Conservation (phyloP, 2,329 filamentous ascomycete genomes). For the Neofusicoccum sp. region DNA sequence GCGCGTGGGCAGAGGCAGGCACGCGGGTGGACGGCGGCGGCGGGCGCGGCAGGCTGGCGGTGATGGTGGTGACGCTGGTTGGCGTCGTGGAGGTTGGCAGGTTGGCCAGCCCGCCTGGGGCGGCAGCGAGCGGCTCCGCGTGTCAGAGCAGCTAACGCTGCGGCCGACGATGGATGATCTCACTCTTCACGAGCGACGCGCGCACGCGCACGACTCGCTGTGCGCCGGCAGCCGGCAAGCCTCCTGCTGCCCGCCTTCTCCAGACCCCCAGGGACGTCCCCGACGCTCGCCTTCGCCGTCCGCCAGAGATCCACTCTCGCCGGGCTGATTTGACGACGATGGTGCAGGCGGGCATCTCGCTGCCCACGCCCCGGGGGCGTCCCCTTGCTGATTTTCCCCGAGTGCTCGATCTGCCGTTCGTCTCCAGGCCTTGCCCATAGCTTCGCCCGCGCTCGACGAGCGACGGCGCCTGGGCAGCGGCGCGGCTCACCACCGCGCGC, state of each 20-base stretch:
- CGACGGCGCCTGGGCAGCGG: background rate
- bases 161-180: slow-evolving; percentile 2
- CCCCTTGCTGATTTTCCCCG: slow-evolving; percentile 15
- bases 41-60: background rate
- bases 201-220: slow-evolving; percentile 7
- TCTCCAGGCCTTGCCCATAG: slow-evolving; percentile 13
- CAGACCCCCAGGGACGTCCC: background rate
- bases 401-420: slow-evolving; percentile 18
- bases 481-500: slow-evolving; percentile 6
- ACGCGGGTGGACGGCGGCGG: slow-evolving; percentile 4
- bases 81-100: background rate
- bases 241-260: slow-evolving; percentile 2
- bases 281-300: background rate
- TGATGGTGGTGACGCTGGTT: background rate
- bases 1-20: no score
- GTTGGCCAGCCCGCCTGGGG: slow-evolving; percentile 1
- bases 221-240: slow-evolving; percentile 11
- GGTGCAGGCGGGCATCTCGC: background rate
- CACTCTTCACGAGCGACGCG: slow-evolving; percentile 5
- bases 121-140: slow-evolving; percentile 4
- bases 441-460: background rate
- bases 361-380: background rate
- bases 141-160: slow-evolving; percentile 3
- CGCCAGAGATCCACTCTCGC: background rate
- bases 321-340: background rate